A percentile compares a stretch with the other conserved stretches of the same genome.
These are phyloP conservation scores for Podila horticola DNA, from an alignment of 192 early-diverging fungal species.

Conservation along the genomic window DNA sequence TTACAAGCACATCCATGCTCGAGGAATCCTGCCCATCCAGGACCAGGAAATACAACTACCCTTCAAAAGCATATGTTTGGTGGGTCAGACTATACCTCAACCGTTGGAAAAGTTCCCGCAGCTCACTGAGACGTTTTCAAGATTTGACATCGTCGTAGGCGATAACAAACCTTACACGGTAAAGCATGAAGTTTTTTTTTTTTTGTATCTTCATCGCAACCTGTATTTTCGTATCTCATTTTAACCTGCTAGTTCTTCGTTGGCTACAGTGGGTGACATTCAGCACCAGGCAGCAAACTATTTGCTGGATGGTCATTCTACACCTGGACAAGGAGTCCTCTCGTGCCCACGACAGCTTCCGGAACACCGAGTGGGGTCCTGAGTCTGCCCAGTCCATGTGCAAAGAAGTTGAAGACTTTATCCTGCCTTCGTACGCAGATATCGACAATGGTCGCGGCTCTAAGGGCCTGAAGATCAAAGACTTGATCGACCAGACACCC, in stretches of 20 bases:
- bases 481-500: not conserved
- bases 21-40: not conserved
- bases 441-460: not conserved
- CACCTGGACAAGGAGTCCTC: conserved; percentile 5
- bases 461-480: not conserved
- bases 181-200: not conserved
- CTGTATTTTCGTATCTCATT: not conserved
- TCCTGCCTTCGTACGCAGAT: not conserved
- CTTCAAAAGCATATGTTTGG: conserved; percentile 1
- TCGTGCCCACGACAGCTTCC: conserved; percentile 1
- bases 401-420: not conserved
- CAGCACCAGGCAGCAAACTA: not conserved
- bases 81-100: not conserved
- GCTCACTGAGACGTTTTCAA: not conserved
- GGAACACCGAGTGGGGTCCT: conserved; percentile 1
- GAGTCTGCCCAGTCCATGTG: conserved; percentile 3
- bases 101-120: not conserved
- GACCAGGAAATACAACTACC: not conserved
- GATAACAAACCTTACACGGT: not conserved
- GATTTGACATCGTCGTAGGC: conserved; percentile 1
- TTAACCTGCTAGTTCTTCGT: not conserved
- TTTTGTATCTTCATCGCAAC: not conserved
- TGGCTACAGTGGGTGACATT: conserved; percentile 1
- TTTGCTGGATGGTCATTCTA: conserved; percentile 6
- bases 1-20: conserved; percentile 8